Evolutionary conservation across 2,329 filamentous ascomycete species (phyloP), one percentile per base, ranked within the genome.

Genomic region (Rhexocercosporidium sp.): DNA sequence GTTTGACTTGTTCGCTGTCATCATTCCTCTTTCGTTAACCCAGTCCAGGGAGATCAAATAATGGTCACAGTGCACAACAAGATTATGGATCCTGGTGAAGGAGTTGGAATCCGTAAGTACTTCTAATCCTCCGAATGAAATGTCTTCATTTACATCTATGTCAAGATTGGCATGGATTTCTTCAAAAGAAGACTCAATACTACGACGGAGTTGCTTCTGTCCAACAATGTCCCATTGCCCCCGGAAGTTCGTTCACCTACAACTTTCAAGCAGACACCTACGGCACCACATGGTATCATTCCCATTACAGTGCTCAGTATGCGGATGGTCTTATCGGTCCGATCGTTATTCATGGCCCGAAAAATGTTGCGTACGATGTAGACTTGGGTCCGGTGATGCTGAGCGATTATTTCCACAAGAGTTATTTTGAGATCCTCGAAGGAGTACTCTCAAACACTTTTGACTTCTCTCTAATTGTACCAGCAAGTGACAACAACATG

Each of bases 161-260:
- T 31, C 1, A 22, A 61, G 59, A 66, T 82, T 56, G 79, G 79
- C 16, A 84, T 84, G 85, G 82, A 39, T 68, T 86, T 34, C 79
- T 82, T 27, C 82, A 86, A 71, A 75, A 69, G 59, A 65, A 64
- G 14, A 72, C 66, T 37, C 70, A 80, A 64, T 77, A 78, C 20
- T 65, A 41, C 70, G 82, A 83, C 67, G 81, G 82, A 16, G 78
- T 79, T 0, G 77, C 77, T 41, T 79, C 82, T 18, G 75, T 85
- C 22, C 83, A 82, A 4, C 89, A 92, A 75, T 92, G 90, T 70
- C 89, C 90, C 3, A 87, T 91, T 64, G 78, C 85, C 0, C 83
- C 84, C 46, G 66, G 67, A 44, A 53, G 51, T 14, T 71, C 75
- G 83, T 59, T 60, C 44, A 60, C 56, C n/a, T 65, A 65, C 47